Evolutionary conservation across 2,329 filamentous ascomycete genomes (phyloP), one percentile per base, ranked within the genome.

Genomic region (Tympanopsis confertula): DNA sequence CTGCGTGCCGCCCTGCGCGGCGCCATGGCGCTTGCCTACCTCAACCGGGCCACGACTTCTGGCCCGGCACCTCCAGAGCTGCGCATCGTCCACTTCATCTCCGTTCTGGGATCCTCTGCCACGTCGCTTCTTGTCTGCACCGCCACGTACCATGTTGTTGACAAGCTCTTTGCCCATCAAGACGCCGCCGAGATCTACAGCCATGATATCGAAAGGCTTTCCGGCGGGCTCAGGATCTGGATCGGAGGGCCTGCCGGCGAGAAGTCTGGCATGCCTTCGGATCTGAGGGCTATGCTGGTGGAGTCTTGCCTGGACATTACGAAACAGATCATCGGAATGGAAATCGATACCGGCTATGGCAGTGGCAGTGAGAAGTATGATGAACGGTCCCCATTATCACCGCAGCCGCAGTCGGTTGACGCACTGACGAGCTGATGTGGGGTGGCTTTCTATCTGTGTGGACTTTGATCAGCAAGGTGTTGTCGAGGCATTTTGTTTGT

Each of bases 81-180:
- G 3, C 56, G 56, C 7, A 57, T 72, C 14, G 66, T 78, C 38
- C 60, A 68, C 28, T 62, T 61, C 7, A 67, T 78, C 29, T 55
- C 61, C 17, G 59, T 66, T 5, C 61, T 62, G 1, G 54, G 56
- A 19, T 56, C 56, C 13, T 49, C 56, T 3, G 59, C 57, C 15
- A 66, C 74, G 58, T 68, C 69, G 1, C 62, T 81, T 1, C 64
- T 82, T 4, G 71, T 73, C 14, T 81, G 71, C 47, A 69, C 71
- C 0, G 69, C 74, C 2, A 64, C 69, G 5, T 74, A 74, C 51
- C 68, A 69, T 37, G 55, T 82, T 19, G 71, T 80, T 63, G 67
- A 69, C 35, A 55, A 59, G 19, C 59, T 80, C 3, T 55, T 65
- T 17, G 50, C 50, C 2, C 68, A 76, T 45, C 54, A 64, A 36